Evolutionary conservation across 139 green algal genomes (phyloP).

Genomic region (Closterium sp.): DNA sequence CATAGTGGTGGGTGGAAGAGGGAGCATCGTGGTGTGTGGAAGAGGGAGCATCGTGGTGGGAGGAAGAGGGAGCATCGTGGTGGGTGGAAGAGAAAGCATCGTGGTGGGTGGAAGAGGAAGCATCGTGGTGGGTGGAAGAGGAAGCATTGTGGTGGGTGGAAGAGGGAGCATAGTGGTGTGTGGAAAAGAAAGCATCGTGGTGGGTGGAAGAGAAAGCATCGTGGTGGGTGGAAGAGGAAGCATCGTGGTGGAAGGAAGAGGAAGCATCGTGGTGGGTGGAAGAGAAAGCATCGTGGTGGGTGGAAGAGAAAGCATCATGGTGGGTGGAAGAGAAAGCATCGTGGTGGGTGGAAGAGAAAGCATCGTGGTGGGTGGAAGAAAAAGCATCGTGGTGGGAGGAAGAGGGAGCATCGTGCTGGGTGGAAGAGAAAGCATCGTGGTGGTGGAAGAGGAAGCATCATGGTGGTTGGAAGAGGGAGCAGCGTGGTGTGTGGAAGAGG

Average conservation of each 20-base stretch:
- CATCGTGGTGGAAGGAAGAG: not conserved
- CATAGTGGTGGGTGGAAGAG: not conserved
- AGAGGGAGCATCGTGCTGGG: not conserved
- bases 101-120: not conserved
- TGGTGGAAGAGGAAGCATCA: too few relatives aligned
- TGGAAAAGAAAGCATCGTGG: too few relatives aligned
- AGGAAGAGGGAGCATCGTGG: too few relatives aligned
- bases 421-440: not conserved
- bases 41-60: not conserved
- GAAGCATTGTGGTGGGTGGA: not conserved
- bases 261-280: too few relatives aligned
- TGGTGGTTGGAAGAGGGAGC: too few relatives aligned
- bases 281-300: not conserved
- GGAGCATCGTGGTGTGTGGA: not conserved
- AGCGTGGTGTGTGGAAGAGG: not conserved
- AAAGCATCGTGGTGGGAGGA: not conserved
- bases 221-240: not conserved
- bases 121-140: not conserved
- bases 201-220: not conserved
- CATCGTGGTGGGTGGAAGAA: too few relatives aligned
- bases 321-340: not conserved
- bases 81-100: too few relatives aligned
- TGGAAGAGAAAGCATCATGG: not conserved
- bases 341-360: not conserved
- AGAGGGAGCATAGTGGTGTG: too few relatives aligned